Conservation (phyloP, 345 rosid genomes). For the Euphorbia tirucalli region DNA sequence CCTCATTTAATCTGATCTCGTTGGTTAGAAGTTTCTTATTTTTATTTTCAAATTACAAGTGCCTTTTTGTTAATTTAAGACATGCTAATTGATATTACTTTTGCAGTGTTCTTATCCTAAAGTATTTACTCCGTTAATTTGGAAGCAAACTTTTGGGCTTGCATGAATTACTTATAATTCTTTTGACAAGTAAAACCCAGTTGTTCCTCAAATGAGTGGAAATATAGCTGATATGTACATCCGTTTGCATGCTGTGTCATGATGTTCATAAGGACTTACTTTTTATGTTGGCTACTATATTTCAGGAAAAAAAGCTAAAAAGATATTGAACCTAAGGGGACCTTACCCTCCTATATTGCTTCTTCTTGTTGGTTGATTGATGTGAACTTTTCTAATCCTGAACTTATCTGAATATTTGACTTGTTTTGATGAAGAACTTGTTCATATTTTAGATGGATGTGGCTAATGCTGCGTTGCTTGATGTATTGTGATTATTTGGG, state of each 20-base stretch:
- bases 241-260: not conserved
- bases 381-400: not conserved
- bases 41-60: not conserved
- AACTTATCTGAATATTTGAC: not conserved
- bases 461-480: not conserved
- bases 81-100: not conserved
- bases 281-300: not conserved
- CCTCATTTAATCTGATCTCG: not conserved
- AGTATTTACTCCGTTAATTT: not conserved
- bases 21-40: not conserved
- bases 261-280: not conserved
- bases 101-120: not conserved
- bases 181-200: not conserved
- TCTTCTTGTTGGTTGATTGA: not conserved
- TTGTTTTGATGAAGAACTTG: not conserved
- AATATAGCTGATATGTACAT: not conserved
- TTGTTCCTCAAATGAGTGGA: not conserved
- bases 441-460: not conserved
- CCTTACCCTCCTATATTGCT: not conserved
- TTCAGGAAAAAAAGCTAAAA: not conserved
- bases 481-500: not conserved
- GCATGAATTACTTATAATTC: not conserved
- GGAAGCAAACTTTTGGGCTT: too few relatives aligned
- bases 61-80: not conserved
- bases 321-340: not conserved